Percentiles rank a stretch among this genome's conserved stretches.
Evolutionary conservation across 2,329 filamentous ascomycete genomes (phyloP).

Genomic region (Penicillium digitatum): DNA sequence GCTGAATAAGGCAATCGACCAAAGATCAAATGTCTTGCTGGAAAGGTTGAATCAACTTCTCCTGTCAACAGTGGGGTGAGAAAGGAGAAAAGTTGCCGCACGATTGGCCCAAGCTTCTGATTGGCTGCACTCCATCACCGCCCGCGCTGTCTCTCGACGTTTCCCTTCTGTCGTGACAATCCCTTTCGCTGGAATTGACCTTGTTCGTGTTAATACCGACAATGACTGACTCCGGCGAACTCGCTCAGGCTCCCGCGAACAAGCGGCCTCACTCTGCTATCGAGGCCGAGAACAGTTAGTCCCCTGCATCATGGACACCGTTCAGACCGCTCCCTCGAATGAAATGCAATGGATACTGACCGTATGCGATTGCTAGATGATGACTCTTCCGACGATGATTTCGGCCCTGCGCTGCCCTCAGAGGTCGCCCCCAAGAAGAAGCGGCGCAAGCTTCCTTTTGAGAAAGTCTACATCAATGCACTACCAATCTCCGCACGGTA

Average conservation of each 20-base stretch:
- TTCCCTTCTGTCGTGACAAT: constrained; percentile 7
- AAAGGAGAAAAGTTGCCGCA: constrained; percentile 28
- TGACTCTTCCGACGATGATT: constrained; percentile 72
- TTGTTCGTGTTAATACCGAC: neutral
- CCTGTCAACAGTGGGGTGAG: constrained; percentile 26
- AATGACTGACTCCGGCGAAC: constrained; percentile 32
- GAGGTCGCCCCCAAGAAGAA: constrained; percentile 81
- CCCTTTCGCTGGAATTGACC: constrained; percentile 6
- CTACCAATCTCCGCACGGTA: constrained; percentile 78
- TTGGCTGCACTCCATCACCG: constrained; percentile 18
- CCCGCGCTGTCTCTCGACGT: constrained; percentile 16
- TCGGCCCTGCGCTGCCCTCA: constrained; percentile 85
- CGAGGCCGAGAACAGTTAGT: constrained; percentile 43
- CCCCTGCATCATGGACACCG: neutral
- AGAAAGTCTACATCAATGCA: constrained; percentile 90
- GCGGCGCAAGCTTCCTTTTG: constrained; percentile 81
- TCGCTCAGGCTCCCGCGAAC: constrained; percentile 33
- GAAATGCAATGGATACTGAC: constrained; percentile 5
- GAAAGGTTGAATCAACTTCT: constrained; percentile 19
- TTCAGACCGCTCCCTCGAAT: constrained; percentile 13
- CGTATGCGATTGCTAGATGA: constrained; percentile 21
- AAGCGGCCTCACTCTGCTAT: constrained; percentile 59
- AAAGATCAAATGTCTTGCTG: constrained; percentile 22
- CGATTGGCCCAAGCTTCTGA: constrained; percentile 25
- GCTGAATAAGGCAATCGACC: constrained; percentile 19